A percentile compares a stretch with the other conserved stretches of the same genome.
Evolutionary conservation across 257 asterid genomes (phyloP).

Genomic region (Fraxinus cuspidata): DNA sequence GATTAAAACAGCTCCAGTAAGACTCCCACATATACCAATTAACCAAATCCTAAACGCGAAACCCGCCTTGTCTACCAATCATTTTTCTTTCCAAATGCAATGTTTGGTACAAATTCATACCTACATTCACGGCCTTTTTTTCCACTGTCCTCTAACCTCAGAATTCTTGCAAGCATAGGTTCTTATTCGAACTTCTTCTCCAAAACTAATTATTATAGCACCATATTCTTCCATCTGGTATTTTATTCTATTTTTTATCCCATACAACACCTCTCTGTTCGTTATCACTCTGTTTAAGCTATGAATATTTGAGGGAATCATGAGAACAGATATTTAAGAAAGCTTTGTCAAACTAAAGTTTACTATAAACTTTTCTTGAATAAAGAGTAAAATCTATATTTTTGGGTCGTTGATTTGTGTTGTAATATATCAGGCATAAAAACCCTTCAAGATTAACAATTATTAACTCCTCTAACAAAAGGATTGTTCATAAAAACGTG

Average conservation of each 20-base stretch:
- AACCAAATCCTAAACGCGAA: neutral
- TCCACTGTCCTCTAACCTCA: neutral
- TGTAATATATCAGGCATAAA: neutral
- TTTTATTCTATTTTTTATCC: neutral
- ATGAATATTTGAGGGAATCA: neutral
- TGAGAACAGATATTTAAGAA: neutral
- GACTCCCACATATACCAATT: neutral
- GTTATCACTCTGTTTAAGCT: neutral
- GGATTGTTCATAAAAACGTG: neutral
- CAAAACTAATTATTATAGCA: neutral
- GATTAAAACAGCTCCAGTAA: neutral
- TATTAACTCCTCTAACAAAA: neutral
- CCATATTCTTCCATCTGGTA: neutral
- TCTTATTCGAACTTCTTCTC: neutral
- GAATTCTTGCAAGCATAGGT: neutral
- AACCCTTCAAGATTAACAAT: constrained; percentile 3
- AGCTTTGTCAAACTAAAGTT: neutral
- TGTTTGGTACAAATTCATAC: neutral
- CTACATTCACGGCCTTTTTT: neutral
- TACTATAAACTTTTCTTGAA: neutral
- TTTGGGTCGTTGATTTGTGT: neutral
- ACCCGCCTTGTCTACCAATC: neutral
- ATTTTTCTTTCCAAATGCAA: neutral
- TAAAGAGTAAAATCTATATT: neutral
- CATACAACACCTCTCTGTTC: neutral